These are phyloP conservation scores for Lasiosphaeria hispida DNA, from an alignment of 495 filamentous ascomycete species.

Conservation along the genomic window DNA sequence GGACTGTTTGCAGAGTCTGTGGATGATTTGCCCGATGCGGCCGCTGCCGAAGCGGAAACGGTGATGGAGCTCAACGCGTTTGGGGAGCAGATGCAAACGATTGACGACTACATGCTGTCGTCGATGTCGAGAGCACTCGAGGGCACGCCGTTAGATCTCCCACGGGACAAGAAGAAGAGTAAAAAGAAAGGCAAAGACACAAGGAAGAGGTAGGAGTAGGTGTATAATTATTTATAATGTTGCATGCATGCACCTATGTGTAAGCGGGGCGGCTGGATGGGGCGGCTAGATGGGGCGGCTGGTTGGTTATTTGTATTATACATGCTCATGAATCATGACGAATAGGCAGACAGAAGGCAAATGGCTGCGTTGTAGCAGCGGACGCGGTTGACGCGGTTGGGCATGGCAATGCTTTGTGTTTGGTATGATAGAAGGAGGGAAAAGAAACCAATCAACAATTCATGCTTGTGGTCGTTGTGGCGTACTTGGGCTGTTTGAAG, in stretches of 20 bases:
- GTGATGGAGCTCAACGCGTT: constrained; percentile 54
- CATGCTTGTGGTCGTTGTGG: too few species aligned
- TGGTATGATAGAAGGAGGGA: too few species aligned
- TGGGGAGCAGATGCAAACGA: constrained; percentile 54
- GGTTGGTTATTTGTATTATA: background rate
- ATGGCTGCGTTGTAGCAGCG: too few species aligned
- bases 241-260: background rate
- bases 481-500: too few species aligned
- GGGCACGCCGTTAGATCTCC: constrained; percentile 74
- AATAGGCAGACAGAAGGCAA: too few species aligned
- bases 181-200: constrained; percentile 76
- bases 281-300: too few species aligned
- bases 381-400: too few species aligned
- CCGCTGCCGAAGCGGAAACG: constrained; percentile 32
- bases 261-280: too few species aligned
- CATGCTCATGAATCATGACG: too few species aligned
- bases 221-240: background rate
- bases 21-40: constrained; percentile 18
- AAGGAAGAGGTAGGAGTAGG: constrained; percentile 14
- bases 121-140: constrained; percentile 75
- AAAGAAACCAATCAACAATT: too few species aligned
- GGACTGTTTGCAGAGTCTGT: constrained; percentile 41
- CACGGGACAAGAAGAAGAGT: constrained; percentile 72
- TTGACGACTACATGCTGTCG: constrained; percentile 85
- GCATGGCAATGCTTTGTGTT: too few species aligned